Evolutionary conservation across 106 monocot species (phyloP).

Genomic region (Dendrobium officinale): DNA sequence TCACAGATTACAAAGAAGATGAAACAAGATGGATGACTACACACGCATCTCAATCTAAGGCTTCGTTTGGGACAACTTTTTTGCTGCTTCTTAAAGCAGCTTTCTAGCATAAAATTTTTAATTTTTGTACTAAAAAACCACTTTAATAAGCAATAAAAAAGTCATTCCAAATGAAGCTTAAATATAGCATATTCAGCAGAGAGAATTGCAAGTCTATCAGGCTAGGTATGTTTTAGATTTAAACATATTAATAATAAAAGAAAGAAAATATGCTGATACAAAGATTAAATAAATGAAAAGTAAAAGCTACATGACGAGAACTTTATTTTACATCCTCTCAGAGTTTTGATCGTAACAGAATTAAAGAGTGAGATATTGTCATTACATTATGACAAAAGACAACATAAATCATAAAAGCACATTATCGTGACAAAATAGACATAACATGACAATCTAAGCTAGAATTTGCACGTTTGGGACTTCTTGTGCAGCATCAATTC

Average conservation of each 20-base stretch:
- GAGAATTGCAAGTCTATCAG: background rate
- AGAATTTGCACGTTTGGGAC: too few species aligned
- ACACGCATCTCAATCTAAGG: background rate
- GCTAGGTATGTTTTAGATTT: background rate
- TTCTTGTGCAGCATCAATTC: too few species aligned
- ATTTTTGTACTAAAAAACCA: too few species aligned
- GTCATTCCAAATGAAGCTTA: background rate
- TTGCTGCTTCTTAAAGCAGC: too few species aligned
- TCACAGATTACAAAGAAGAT: background rate
- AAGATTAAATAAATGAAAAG: background rate
- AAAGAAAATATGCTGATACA: background rate
- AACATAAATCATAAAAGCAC: too few species aligned
- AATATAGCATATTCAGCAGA: background rate
- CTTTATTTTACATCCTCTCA: background rate
- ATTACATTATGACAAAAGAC: too few species aligned
- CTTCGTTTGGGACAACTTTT: too few species aligned
- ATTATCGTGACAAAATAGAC: too few species aligned
- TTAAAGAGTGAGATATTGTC: background rate
- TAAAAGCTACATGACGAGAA: background rate
- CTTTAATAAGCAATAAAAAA: too few species aligned
- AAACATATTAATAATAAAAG: background rate
- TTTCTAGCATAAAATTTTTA: too few species aligned
- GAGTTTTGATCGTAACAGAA: background rate
- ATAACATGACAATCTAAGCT: too few species aligned
- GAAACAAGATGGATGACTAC: slow-evolving; percentile 1